Conservation (phyloP, 805 yeast species). For the Huiozyma sinensis region DNA sequence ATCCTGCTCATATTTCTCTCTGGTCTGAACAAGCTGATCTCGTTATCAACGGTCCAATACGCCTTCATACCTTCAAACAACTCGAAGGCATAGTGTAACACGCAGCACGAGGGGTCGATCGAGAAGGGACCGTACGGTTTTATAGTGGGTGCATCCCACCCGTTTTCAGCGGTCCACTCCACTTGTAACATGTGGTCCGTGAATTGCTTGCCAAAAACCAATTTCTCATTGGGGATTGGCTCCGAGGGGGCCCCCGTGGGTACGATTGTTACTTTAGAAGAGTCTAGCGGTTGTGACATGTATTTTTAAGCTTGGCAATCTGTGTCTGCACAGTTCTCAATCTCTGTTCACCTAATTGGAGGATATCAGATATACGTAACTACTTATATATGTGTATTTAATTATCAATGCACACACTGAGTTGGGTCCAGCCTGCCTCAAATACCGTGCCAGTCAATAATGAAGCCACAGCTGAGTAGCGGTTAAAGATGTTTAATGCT, state of each 20-base stretch:
- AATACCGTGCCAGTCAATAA: no score
- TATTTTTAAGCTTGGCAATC: no score
- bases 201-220: slow-evolving; percentile 63
- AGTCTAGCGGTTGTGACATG: slow-evolving; percentile 35
- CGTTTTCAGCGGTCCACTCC: slow-evolving; percentile 65
- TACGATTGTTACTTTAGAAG: slow-evolving; percentile 40
- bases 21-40: slow-evolving; percentile 77
- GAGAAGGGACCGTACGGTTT: slow-evolving; percentile 67
- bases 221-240: slow-evolving; percentile 46
- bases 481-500: no score
- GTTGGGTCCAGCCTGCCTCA: no score
- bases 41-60: slow-evolving; percentile 49
- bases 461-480: no score
- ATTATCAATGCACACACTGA: no score
- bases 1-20: slow-evolving; percentile 84
- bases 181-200: slow-evolving; percentile 81
- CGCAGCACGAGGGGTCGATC: slow-evolving; percentile 80
- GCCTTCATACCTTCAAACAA: slow-evolving; percentile 95
- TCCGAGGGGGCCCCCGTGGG: slow-evolving; percentile 39
- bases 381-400: no score
- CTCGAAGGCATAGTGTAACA: slow-evolving; percentile 90
- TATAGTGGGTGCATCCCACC: slow-evolving; percentile 86
- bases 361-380: no score
- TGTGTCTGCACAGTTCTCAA: no score
- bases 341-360: no score